These are phyloP conservation scores for Creolimax fragrantissima DNA, from an alignment of 78 protist species.

Conservation along the genomic window DNA sequence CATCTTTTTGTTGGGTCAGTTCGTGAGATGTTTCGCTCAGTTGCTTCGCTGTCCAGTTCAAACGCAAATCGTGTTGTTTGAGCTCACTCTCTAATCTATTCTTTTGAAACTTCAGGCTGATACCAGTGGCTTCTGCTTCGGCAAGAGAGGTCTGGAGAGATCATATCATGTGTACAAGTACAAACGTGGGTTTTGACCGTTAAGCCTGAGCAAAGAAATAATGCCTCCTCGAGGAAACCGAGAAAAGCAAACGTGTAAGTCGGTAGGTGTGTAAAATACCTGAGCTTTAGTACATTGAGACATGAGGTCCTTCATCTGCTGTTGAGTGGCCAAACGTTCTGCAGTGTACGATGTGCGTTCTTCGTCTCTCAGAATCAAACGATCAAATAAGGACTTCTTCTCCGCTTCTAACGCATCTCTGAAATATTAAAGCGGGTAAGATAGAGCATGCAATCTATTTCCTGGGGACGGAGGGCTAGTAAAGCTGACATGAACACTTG, in stretches of 20 bases:
- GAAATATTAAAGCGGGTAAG: too few relatives aligned
- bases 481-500: not conserved
- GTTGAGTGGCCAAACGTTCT: not conserved
- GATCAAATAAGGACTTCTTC: not conserved
- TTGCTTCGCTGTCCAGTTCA: not conserved
- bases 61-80: not conserved
- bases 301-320: not conserved
- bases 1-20: not conserved
- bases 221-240: too few relatives aligned
- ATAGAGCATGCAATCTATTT: too few relatives aligned
- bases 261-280: too few relatives aligned
- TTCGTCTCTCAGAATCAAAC: not conserved
- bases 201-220: too few relatives aligned
- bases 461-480: not conserved
- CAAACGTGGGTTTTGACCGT: too few relatives aligned
- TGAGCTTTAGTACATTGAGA: not conserved
- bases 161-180: too few relatives aligned
- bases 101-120: not conserved
- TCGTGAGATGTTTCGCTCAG: not conserved
- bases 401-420: not conserved
- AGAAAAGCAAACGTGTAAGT: too few relatives aligned
- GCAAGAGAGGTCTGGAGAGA: too few relatives aligned
- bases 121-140: not conserved
- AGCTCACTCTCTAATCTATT: not conserved
- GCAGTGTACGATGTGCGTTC: not conserved